phyloP scores from a whole-genome alignment of 208 protist genomes.

The Leishmania tarentolae region DNA sequence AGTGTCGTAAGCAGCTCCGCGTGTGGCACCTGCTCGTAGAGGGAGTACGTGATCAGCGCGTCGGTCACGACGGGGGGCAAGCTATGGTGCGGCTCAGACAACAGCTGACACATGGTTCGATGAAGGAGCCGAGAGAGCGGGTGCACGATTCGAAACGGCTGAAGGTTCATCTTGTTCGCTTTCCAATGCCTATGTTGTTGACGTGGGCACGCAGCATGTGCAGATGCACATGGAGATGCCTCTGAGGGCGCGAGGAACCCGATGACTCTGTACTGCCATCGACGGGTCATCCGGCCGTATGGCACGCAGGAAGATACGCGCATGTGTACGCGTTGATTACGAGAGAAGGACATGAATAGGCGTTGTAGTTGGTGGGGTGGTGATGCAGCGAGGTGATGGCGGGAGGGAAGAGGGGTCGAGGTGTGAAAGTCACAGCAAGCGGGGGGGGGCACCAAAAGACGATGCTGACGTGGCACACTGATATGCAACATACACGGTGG shows the following conservation, averaged over 20 bases:
- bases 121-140: constrained; percentile 54
- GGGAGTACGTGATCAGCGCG: constrained; percentile 39
- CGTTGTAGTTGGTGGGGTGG: not conserved
- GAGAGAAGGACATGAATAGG: not conserved
- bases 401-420: not conserved
- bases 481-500: not conserved
- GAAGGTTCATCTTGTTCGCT: constrained; percentile 47
- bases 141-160: constrained; percentile 52
- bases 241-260: not conserved
- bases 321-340: not conserved
- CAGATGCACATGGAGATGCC: not conserved
- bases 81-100: constrained; percentile 8
- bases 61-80: constrained; percentile 31
- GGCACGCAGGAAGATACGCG: not conserved
- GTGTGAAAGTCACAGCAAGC: not conserved
- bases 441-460: not conserved
- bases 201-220: not conserved
- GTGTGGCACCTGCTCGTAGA: constrained; percentile 67
- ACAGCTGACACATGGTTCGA: constrained; percentile 26
- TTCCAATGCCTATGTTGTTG: not conserved
- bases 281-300: not conserved
- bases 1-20: constrained; percentile 35
- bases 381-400: not conserved
- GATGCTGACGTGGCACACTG: not conserved
- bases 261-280: not conserved